Conservation (phyloP, 2,329 filamentous ascomycete species). For the Cadophora gregata region DNA sequence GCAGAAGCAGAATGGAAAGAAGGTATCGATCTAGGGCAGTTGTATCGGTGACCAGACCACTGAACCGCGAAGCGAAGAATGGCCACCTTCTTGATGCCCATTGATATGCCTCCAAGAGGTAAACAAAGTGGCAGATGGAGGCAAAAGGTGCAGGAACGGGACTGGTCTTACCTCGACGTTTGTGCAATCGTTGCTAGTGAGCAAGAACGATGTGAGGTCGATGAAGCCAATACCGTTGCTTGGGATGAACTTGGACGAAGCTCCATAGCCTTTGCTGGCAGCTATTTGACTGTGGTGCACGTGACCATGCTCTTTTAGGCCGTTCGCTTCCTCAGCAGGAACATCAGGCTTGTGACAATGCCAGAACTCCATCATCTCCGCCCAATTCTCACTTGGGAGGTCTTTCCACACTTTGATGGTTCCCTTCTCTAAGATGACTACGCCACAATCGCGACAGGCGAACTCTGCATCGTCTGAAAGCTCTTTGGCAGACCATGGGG, state of each 20-base stretch:
- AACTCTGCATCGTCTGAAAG: constrained; percentile 47
- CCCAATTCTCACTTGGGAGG: constrained; percentile 95
- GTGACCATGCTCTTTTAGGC: constrained; percentile 38
- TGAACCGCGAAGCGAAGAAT: constrained; percentile 51
- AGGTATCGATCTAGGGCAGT: constrained; percentile 63
- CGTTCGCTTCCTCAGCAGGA: constrained; percentile 49
- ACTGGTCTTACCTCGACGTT: constrained; percentile 48
- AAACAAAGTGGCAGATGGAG: constrained; percentile 26
- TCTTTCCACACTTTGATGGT: constrained; percentile 77
- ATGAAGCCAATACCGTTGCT: constrained; percentile 74
- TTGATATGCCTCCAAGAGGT: constrained; percentile 19
- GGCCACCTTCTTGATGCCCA: constrained; percentile 69
- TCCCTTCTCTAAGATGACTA: constrained; percentile 48
- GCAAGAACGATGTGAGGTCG: constrained; percentile 77
- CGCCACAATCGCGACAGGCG: constrained; percentile 51
- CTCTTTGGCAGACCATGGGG: constrained; percentile 59
- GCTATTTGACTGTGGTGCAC: constrained; percentile 48
- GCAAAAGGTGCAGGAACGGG: constrained; percentile 24
- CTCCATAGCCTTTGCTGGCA: constrained; percentile 79
- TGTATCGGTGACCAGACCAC: constrained; percentile 72
- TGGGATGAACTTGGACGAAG: constrained; percentile 74
- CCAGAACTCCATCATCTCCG: constrained; percentile 99
- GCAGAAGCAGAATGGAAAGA: constrained; percentile 39
- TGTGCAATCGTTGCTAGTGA: constrained; percentile 70
- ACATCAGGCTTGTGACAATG: constrained; percentile 93